phyloP scores from a whole-genome alignment of 2,329 filamentous ascomycete genomes.

The Stylonectria norvegica region DNA sequence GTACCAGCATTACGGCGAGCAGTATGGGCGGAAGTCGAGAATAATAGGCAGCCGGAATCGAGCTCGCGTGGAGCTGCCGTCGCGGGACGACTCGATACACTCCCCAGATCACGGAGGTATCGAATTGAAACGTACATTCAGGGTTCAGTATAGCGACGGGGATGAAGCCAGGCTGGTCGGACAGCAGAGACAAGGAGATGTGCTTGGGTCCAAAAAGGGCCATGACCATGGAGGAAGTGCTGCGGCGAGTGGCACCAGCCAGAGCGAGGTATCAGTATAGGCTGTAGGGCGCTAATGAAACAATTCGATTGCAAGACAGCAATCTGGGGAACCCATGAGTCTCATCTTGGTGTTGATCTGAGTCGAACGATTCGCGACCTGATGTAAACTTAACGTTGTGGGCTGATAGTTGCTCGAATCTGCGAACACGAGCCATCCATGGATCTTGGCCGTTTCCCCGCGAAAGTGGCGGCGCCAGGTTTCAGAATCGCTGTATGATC shows the following conservation, averaged over 20 bases:
- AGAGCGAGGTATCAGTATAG: conserved; percentile 11
- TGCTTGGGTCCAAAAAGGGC: conserved; percentile 1
- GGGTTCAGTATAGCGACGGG: conserved; percentile 23
- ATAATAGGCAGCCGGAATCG: conserved; percentile 19
- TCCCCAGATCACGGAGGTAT: conserved; percentile 21
- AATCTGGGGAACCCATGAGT: too few relatives aligned
- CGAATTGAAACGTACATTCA: conserved; percentile 22
- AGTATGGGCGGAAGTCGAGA: conserved; percentile 19
- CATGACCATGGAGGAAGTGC: conserved; percentile 5
- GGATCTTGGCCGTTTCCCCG: too few relatives aligned
- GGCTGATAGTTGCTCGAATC: too few relatives aligned
- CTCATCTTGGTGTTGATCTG: too few relatives aligned
- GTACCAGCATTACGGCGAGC: conserved; percentile 20
- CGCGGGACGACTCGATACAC: conserved; percentile 16
- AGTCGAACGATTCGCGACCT: too few relatives aligned
- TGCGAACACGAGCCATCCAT: too few relatives aligned
- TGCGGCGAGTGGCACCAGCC: conserved; percentile 4
- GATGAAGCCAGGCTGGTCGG: conserved; percentile 20
- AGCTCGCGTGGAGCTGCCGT: conserved; percentile 18
- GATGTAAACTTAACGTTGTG: too few relatives aligned
- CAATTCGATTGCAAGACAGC: too few relatives aligned
- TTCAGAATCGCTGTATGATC: too few relatives aligned
- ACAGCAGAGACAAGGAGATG: neutral
- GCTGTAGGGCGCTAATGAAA: too few relatives aligned
- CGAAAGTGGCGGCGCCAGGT: too few relatives aligned